phyloP scores from a whole-genome alignment of 495 filamentous ascomycete genomes.

The Penicillium odoratum region DNA sequence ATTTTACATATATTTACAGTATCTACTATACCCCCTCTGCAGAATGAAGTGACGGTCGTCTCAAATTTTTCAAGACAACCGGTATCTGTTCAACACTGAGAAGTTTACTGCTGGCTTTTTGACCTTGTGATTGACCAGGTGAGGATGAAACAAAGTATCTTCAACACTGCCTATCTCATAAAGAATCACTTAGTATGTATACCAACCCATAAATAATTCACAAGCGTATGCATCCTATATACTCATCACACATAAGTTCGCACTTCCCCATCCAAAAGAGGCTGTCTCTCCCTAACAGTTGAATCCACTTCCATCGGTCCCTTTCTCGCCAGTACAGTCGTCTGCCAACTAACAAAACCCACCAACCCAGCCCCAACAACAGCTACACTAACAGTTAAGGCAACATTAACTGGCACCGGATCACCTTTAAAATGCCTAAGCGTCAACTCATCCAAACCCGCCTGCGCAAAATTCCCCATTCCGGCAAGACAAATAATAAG shows the following conservation, averaged over 20 bases:
- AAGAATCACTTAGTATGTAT: too few relatives aligned
- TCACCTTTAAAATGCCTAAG: slow-evolving; percentile 68
- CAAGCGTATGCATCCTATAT: not conserved
- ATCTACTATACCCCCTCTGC: not conserved
- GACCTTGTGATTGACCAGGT: not conserved
- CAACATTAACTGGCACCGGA: slow-evolving; percentile 76
- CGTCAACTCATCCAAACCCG: slow-evolving; percentile 76
- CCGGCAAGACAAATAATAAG: slow-evolving; percentile 87
- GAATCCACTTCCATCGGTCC: not conserved
- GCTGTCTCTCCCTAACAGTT: slow-evolving; percentile 13
- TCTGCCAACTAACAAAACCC: slow-evolving; percentile 54
- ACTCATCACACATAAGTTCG: not conserved
- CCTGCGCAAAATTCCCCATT: slow-evolving; percentile 83
- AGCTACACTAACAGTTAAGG: slow-evolving; percentile 60
- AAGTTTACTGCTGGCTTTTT: not conserved
- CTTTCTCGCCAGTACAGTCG: not conserved
- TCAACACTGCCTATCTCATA: not conserved
- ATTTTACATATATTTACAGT: not conserved
- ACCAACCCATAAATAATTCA: not conserved
- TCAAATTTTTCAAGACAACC: not conserved
- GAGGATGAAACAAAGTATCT: not conserved
- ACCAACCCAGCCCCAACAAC: slow-evolving; percentile 60
- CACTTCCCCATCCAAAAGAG: slow-evolving; percentile 8
- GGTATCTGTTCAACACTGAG: not conserved
- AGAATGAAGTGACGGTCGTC: not conserved